Evolutionary conservation across 1,284 basidiomycete genomes (phyloP), one percentile per base, ranked within the genome.

Genomic region (Papiliotrema fonsecae): DNA sequence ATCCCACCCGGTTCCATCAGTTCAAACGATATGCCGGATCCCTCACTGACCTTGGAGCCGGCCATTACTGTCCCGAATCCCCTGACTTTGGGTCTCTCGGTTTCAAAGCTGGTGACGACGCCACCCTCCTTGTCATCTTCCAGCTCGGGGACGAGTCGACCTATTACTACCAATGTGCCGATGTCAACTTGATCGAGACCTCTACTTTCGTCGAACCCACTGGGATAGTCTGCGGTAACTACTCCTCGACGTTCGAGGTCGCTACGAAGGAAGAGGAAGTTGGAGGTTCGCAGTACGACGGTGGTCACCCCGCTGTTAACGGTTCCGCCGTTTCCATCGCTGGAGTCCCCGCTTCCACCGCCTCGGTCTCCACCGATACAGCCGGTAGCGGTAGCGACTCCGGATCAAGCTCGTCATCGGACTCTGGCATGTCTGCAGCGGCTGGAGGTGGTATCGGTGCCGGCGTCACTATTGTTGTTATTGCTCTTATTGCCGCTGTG

Each of bases 41-140:
- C 22, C 21, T 66, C 35, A 27, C 43, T 13, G 52, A 57, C 50
- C 34, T 62, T 6, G 49, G 39, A n/a, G 44, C 52, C 2, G 64
- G 64, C 24, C 58, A 67, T 38, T 62, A 54, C 51, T 67, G 64
- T 49, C 47, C 54, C 31, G 21, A 50, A n/a, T 62, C 49, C 22
- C 64, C 64, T 16, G 64, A 67, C 56, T 64, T 67, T 44, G 34
- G 47, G 26, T 39, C 59, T 14, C 40, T 57, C 11, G 64, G 62
- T 30, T 51, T 58, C 36, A 49, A 45, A 24, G 59, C 48, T 5
- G 64, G 64, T 6, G 57, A 61, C 37, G 49, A 58, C 48, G 62
- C 56, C 9, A 64, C 64, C 14, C 41, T 67, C 24, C 45, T 64
- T 36, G 40, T 60, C 42, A 59, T 60, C 37, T 67, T 56, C 49